phyloP scores from a whole-genome alignment of 2,329 filamentous ascomycete genomes.

The Aspergillus sp. region DNA sequence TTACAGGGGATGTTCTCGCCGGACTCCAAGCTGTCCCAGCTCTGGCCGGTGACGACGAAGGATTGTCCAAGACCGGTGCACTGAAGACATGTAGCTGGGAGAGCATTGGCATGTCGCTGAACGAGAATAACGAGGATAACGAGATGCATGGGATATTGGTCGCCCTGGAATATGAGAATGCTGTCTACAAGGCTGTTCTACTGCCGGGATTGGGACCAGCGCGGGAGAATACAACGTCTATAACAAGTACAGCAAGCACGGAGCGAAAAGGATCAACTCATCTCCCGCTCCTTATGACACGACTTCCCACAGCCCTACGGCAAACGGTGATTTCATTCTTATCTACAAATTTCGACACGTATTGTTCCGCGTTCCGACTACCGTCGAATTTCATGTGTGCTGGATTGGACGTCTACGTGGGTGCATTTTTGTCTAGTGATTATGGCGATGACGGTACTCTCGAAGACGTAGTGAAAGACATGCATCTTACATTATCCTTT shows the following conservation, averaged over 20 bases:
- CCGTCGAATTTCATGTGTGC: conserved; percentile 39
- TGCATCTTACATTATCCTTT: conserved; percentile 34
- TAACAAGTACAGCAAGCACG: conserved; percentile 3
- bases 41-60: conserved; percentile 22
- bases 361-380: conserved; percentile 38
- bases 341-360: conserved; percentile 43
- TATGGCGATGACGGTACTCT: conserved; percentile 8
- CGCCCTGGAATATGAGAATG: conserved; percentile 43
- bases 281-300: conserved; percentile 44
- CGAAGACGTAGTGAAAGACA: conserved; percentile 29
- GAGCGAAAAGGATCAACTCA: conserved; percentile 34
- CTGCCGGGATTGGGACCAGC: conserved; percentile 28
- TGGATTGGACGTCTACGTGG: conserved; percentile 34
- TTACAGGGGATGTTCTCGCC: conserved; percentile 43
- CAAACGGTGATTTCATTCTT: conserved; percentile 44
- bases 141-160: conserved; percentile 39
- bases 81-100: conserved; percentile 43
- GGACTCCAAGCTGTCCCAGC: conserved; percentile 35
- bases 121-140: conserved; percentile 18
- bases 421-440: conserved; percentile 5
- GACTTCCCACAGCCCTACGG: conserved; percentile 43
- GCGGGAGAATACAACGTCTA: background rate
- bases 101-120: conserved; percentile 15
- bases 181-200: conserved; percentile 44
- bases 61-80: conserved; percentile 39